phyloP scores from a whole-genome alignment of 2,329 filamentous ascomycete species.

The Intubia oerlemansii region DNA sequence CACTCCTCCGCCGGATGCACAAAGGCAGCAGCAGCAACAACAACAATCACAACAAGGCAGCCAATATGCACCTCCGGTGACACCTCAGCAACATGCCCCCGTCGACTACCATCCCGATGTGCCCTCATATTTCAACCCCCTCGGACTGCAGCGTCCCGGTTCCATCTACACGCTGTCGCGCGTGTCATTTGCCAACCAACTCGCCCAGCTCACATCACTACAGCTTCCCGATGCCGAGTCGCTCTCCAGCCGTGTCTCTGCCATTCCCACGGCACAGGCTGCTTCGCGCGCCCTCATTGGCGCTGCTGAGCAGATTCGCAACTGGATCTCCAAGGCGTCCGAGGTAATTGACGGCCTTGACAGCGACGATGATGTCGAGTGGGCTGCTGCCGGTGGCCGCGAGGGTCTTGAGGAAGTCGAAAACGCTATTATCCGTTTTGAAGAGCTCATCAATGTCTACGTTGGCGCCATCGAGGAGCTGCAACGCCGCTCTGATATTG shows the following conservation, averaged over 20 bases:
- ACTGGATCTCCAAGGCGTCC: conserved; percentile 83
- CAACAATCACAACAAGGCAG: conserved; percentile 6
- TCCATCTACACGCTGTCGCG: conserved; percentile 90
- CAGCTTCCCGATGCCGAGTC: conserved; percentile 71
- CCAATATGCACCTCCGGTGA: too few relatives aligned
- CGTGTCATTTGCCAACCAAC: conserved; percentile 79
- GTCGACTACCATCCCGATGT: conserved; percentile 26
- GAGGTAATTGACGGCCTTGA: conserved; percentile 79
- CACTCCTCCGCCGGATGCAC: conserved; percentile 23
- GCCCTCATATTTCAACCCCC: conserved; percentile 43
- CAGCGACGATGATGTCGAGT: conserved; percentile 92
- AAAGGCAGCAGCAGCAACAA: conserved; percentile 1
- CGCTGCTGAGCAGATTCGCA: conserved; percentile 77
- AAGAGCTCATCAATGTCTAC: conserved; percentile 78
- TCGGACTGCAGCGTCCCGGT: conserved; percentile 45
- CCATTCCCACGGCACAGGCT: conserved; percentile 67
- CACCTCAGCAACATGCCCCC: too few relatives aligned
- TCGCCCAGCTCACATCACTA: conserved; percentile 78
- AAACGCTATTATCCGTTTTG: conserved; percentile 61
- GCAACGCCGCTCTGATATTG: conserved; percentile 59
- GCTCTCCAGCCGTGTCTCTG: conserved; percentile 61
- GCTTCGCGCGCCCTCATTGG: conserved; percentile 67
- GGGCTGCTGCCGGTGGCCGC: conserved; percentile 73
- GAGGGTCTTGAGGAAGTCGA: conserved; percentile 58
- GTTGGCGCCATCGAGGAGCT: conserved; percentile 85